A percentile compares a stretch with the other conserved stretches of the same genome.
phyloP scores from a whole-genome alignment of 2,329 filamentous ascomycete genomes.

The Trichoderma endophyticum region DNA sequence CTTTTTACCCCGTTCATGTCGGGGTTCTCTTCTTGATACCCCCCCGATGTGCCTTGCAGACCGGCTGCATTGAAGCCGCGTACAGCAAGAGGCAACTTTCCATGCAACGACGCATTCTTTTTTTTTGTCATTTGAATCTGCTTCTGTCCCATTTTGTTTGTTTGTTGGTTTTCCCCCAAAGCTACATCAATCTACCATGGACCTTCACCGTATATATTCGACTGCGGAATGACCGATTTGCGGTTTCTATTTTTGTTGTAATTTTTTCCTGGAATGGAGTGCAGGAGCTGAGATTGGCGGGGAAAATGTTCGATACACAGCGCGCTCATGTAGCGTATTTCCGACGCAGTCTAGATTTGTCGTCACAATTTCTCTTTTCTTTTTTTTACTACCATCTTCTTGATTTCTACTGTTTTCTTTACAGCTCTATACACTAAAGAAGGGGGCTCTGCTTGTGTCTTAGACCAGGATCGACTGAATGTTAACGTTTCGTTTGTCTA shows the following conservation, averaged over 20 bases:
- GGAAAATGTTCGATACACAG: slow-evolving; percentile 11
- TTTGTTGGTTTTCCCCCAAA: slow-evolving; percentile 6
- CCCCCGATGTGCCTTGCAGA: slow-evolving; percentile 7
- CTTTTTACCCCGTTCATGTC: not conserved
- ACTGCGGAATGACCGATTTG: slow-evolving; percentile 15
- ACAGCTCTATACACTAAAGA: not conserved
- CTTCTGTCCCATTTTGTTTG: not conserved
- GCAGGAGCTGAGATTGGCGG: slow-evolving; percentile 7
- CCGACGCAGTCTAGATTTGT: slow-evolving; percentile 9
- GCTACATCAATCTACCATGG: slow-evolving; percentile 18
- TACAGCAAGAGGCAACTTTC: not conserved
- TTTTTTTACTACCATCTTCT: not conserved
- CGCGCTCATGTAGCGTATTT: slow-evolving; percentile 9
- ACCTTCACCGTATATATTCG: slow-evolving; percentile 21
- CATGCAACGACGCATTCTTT: slow-evolving; percentile 7
- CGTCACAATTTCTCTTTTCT: slow-evolving; percentile 5
- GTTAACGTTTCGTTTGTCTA: slow-evolving; percentile 18
- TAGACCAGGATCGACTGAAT: slow-evolving; percentile 20
- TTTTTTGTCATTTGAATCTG: slow-evolving; percentile 4
- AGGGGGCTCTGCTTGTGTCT: slow-evolving; percentile 15
- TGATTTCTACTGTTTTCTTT: not conserved
- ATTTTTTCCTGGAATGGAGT: slow-evolving; percentile 13
- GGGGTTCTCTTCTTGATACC: slow-evolving; percentile 7
- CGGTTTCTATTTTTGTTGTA: slow-evolving; percentile 18
- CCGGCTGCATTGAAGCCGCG: not conserved